These are phyloP conservation scores for Isochrysis galbana DNA, from an alignment of 78 protist species.

Conservation along the genomic window DNA sequence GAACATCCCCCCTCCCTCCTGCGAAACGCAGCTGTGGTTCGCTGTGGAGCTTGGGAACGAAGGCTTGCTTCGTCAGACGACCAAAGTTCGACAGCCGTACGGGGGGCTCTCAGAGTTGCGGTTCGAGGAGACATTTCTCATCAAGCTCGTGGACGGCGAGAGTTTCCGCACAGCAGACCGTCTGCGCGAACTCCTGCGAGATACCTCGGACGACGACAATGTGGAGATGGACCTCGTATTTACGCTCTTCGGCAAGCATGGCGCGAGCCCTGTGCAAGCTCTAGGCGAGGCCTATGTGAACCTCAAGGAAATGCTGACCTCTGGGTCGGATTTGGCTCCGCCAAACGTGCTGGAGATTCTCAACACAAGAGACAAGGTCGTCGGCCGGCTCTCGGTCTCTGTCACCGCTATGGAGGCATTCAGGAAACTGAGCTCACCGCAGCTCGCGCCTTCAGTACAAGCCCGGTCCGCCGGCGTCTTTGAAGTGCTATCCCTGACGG, in stretches of 20 bases:
- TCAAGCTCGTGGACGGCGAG: neutral
- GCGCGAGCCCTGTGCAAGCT: neutral
- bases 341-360: neutral
- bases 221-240: neutral
- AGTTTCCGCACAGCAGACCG: neutral
- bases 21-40: neutral
- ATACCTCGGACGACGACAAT: neutral
- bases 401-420: neutral
- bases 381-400: neutral
- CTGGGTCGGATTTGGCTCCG: neutral
- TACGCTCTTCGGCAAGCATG: neutral
- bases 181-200: neutral
- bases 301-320: neutral
- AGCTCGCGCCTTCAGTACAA: too few relatives aligned
- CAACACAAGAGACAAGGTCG: neutral
- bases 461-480: too few relatives aligned
- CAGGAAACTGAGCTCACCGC: too few relatives aligned
- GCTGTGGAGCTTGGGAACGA: neutral
- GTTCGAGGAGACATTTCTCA: neutral
- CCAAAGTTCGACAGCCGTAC: neutral
- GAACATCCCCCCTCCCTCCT: neutral
- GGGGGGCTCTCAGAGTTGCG: neutral
- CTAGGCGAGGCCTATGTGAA: neutral
- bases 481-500: too few relatives aligned
- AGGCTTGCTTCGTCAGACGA: neutral